phyloP scores from a whole-genome alignment of 352 stramenopile species.

The Globisporangium orthogonon region DNA sequence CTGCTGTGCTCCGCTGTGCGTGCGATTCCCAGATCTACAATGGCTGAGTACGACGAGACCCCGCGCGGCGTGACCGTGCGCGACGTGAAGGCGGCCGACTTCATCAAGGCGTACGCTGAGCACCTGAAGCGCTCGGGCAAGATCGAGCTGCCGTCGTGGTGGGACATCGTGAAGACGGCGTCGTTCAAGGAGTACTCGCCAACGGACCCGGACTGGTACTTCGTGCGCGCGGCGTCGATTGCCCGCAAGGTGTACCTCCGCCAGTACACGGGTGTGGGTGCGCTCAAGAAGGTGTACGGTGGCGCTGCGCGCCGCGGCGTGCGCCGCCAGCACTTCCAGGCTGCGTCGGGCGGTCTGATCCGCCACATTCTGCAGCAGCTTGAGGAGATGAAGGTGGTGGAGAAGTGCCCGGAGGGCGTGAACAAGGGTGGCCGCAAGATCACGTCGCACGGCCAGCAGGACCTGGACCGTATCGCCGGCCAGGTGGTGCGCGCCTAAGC shows the following conservation, averaged over 20 bases:
- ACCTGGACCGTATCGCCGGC: slow-evolving; percentile 98
- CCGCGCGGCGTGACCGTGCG: slow-evolving; percentile 94
- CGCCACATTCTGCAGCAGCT: slow-evolving; percentile 96
- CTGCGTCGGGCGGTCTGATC: slow-evolving; percentile 95
- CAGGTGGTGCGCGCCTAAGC: slow-evolving; percentile 87
- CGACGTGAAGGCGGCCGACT: slow-evolving; percentile 94
- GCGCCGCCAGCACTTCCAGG: slow-evolving; percentile 94
- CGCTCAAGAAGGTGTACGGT: slow-evolving; percentile 98
- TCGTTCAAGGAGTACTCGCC: slow-evolving; percentile 98
- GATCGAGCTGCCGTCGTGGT: slow-evolving; percentile 97
- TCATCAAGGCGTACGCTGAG: slow-evolving; percentile 98
- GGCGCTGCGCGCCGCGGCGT: slow-evolving; percentile 89
- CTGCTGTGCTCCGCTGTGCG: slow-evolving; percentile 14
- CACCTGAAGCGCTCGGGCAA: slow-evolving; percentile 99
- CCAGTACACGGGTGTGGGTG: slow-evolving; percentile 94
- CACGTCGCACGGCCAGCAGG: slow-evolving; percentile 96
- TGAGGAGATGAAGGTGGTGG: slow-evolving; percentile 98
- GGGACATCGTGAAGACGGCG: slow-evolving; percentile 97
- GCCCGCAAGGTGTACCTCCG: slow-evolving; percentile 98
- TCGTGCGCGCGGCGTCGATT: slow-evolving; percentile 96
- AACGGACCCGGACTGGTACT: slow-evolving; percentile 98
- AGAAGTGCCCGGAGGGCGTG: slow-evolving; percentile 89
- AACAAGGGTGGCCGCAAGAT: slow-evolving; percentile 95
- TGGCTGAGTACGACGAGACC: slow-evolving; percentile 82
- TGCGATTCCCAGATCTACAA: slow-evolving; percentile 22